A percentile compares a stretch with the other conserved stretches of the same genome.
Evolutionary conservation across 306 rosid genomes (phyloP).

Genomic region (Vicia sativa): DNA sequence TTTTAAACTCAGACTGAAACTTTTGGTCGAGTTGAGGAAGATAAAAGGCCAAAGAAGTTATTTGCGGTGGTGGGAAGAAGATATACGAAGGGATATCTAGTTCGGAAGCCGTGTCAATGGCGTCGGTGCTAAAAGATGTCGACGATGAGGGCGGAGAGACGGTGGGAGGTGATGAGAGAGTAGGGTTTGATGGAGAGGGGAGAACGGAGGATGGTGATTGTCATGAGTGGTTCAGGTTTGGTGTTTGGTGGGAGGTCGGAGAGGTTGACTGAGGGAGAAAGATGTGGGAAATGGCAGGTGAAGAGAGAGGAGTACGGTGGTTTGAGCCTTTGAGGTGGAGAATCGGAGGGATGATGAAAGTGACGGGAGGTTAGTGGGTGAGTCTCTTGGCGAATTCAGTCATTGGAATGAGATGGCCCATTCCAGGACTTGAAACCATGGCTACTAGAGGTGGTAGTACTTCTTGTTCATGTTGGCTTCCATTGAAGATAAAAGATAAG

Average conservation of each 20-base stretch:
- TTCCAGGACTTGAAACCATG: slow-evolving; percentile 69
- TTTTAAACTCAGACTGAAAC: slow-evolving; percentile 52
- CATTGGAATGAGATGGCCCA: slow-evolving; percentile 90
- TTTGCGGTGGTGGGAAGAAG: slow-evolving; percentile 56
- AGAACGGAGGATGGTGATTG: slow-evolving; percentile 39
- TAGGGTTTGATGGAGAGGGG: slow-evolving; percentile 35
- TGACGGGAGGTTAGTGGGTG: slow-evolving; percentile 39
- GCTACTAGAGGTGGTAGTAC: slow-evolving; percentile 39
- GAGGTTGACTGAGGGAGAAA: slow-evolving; percentile 36
- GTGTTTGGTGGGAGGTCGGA: slow-evolving; percentile 21
- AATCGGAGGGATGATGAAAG: slow-evolving; percentile 57
- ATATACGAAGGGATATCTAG: slow-evolving; percentile 46
- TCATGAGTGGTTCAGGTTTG: slow-evolving; percentile 37
- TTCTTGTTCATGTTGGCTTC: background rate
- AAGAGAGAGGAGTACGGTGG: slow-evolving; percentile 43
- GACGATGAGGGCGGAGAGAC: slow-evolving; percentile 44
- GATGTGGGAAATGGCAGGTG: slow-evolving; percentile 34
- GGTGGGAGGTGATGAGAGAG: background rate
- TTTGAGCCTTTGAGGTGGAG: slow-evolving; percentile 55
- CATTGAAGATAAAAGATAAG: background rate
- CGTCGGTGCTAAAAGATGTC: slow-evolving; percentile 71
- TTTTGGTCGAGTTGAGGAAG: slow-evolving; percentile 51
- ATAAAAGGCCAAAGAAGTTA: slow-evolving; percentile 44
- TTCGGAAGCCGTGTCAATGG: slow-evolving; percentile 53
- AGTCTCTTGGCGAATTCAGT: slow-evolving; percentile 66